phyloP scores from a whole-genome alignment of 768 basidiomycete species.

The Tulasnella sp. region DNA sequence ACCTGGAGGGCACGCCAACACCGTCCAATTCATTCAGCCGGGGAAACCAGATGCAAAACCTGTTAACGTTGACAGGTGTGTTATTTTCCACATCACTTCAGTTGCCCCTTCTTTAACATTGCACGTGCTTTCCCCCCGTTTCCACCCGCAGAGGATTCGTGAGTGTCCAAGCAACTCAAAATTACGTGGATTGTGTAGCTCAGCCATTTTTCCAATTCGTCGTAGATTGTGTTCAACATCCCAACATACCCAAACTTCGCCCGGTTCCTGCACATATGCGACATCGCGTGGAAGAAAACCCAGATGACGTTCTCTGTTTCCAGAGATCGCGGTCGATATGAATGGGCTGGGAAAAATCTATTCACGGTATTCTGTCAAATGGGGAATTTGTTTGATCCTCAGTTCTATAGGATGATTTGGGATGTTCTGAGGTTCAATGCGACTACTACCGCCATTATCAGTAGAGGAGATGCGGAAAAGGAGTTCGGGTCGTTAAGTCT shows the following conservation, averaged over 20 bases:
- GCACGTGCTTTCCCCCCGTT: no score
- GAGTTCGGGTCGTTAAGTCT: conserved; percentile 22
- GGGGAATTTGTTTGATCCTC: conserved; percentile 43
- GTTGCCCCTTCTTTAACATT: no score
- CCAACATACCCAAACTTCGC: conserved; percentile 69
- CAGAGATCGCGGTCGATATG: conserved; percentile 51
- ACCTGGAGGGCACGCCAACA: conserved; percentile 68
- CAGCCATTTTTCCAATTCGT: conserved; percentile 4
- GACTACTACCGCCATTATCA: conserved; percentile 49
- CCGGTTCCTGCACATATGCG: conserved; percentile 43
- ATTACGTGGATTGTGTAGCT: neutral
- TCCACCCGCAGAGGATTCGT: neutral
- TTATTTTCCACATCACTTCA: no score
- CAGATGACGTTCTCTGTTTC: conserved; percentile 74
- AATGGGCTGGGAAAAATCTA: conserved; percentile 62
- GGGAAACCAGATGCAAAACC: conserved; percentile 22
- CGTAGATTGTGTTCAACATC: conserved; percentile 72
- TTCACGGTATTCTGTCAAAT: conserved; percentile 55
- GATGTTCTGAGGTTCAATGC: conserved; percentile 63
- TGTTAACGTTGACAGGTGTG: conserved; percentile 59
- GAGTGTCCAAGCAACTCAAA: neutral
- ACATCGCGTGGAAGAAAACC: conserved; percentile 42
- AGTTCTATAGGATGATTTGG: conserved; percentile 61
- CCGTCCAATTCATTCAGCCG: conserved; percentile 39
- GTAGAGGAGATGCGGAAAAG: conserved; percentile 31